A percentile compares a stretch with the other conserved stretches of the same genome.
These are phyloP conservation scores for Debaryomyces subglobosus DNA, from an alignment of 1,139 yeast species.

Conservation along the genomic window DNA sequence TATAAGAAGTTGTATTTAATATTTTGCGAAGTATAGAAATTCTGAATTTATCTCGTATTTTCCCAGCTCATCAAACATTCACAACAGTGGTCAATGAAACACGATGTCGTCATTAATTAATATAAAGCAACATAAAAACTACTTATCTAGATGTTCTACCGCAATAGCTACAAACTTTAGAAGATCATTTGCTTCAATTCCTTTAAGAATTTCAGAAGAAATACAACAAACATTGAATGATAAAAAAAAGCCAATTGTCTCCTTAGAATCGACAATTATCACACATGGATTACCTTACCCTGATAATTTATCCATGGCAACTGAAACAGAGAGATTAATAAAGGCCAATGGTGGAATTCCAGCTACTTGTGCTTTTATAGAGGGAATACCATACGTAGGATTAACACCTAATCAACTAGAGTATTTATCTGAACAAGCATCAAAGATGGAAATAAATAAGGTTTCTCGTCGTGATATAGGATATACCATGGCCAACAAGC, in stretches of 20 bases:
- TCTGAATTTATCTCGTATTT: not conserved
- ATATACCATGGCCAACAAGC: constrained; percentile 60
- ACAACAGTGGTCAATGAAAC: not conserved
- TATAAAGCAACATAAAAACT: not conserved
- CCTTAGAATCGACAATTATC: constrained; percentile 84
- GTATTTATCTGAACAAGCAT: constrained; percentile 47
- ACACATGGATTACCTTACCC: constrained; percentile 92
- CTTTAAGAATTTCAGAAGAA: constrained; percentile 54
- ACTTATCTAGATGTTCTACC: not conserved
- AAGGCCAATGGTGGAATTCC: constrained; percentile 73
- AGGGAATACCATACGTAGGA: constrained; percentile 77
- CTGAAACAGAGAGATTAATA: constrained; percentile 61
- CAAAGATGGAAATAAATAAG: constrained; percentile 46
- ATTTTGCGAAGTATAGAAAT: not conserved
- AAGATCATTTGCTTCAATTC: constrained; percentile 7
- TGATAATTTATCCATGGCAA: constrained; percentile 72
- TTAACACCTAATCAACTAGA: constrained; percentile 50
- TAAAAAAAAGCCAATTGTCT: constrained; percentile 62
- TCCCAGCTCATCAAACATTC: not conserved
- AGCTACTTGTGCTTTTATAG: constrained; percentile 80
- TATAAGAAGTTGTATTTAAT: not conserved
- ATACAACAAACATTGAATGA: constrained; percentile 60
- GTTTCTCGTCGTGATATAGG: constrained; percentile 85
- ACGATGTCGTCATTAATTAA: not conserved
- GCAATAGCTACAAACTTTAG: not conserved